A percentile compares a stretch with the other conserved stretches of the same genome.
Evolutionary conservation across 352 stramenopile genomes (phyloP).

Genomic region (Pythium coloratum): DNA sequence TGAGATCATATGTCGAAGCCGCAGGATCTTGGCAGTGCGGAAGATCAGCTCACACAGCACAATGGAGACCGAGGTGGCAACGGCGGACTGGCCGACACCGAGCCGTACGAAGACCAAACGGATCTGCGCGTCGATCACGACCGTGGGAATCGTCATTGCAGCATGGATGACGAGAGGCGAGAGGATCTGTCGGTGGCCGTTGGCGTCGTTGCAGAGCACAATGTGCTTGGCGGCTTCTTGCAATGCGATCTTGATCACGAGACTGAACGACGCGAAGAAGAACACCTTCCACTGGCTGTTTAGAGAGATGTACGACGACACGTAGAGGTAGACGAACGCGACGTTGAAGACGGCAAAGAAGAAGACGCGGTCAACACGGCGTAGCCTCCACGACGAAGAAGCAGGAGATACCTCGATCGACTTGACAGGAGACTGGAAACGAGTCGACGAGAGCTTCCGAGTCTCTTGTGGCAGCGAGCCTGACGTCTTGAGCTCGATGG

Average conservation of each 20-base stretch:
- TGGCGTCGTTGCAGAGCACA: neutral
- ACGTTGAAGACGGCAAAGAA: neutral
- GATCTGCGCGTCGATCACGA: constrained; percentile 34
- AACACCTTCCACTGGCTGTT: neutral
- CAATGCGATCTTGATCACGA: constrained; percentile 6
- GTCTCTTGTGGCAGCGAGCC: neutral
- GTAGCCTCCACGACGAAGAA: neutral
- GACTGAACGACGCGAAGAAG: neutral
- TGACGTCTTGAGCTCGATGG: neutral
- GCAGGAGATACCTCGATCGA: neutral
- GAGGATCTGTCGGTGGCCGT: constrained; percentile 8
- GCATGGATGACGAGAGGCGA: constrained; percentile 22
- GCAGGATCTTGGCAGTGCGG: neutral
- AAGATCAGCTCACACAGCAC: neutral
- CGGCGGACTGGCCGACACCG: constrained; percentile 15
- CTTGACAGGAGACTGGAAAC: neutral
- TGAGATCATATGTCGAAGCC: neutral
- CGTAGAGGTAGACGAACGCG: constrained; percentile 1
- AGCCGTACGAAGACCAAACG: constrained; percentile 34
- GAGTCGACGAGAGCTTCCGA: neutral
- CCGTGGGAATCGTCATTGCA: constrained; percentile 28
- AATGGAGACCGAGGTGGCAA: constrained; percentile 16
- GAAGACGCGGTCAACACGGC: neutral
- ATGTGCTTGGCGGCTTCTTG: constrained; percentile 8
- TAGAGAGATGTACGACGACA: neutral